A percentile compares a stretch with the other conserved stretches of the same genome.
phyloP scores from a whole-genome alignment of 768 basidiomycete genomes.

The Leccinellum luteum region DNA sequence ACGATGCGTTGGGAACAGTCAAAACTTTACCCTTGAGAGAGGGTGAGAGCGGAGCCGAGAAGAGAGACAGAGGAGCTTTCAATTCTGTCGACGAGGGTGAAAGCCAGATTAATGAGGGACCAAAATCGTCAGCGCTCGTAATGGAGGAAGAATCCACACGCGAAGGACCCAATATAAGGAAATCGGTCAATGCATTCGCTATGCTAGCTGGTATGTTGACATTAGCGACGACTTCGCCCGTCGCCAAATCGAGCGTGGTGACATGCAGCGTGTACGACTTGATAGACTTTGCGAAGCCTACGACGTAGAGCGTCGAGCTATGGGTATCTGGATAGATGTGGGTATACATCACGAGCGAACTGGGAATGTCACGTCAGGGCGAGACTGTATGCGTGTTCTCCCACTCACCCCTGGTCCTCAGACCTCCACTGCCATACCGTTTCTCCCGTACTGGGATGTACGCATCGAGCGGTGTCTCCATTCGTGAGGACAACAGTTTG shows the following conservation, averaged over 20 bases:
- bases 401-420: slow-evolving; percentile 60
- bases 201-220: slow-evolving; percentile 55
- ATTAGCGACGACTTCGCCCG: slow-evolving; percentile 49
- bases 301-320: slow-evolving; percentile 53
- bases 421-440: slow-evolving; percentile 72
- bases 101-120: slow-evolving; percentile 36
- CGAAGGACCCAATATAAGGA: slow-evolving; percentile 34
- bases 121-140: not conserved
- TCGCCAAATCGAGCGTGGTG: slow-evolving; percentile 53
- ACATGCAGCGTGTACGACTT: slow-evolving; percentile 63
- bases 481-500: slow-evolving; percentile 50
- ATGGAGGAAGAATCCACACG: slow-evolving; percentile 1
- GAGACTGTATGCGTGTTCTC: not conserved
- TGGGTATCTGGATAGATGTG: slow-evolving; percentile 52
- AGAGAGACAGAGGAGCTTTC: slow-evolving; percentile 14
- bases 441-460: slow-evolving; percentile 52
- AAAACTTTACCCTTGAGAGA: slow-evolving; percentile 47
- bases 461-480: slow-evolving; percentile 52
- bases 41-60: slow-evolving; percentile 46
- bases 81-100: slow-evolving; percentile 18
- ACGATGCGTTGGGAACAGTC: slow-evolving; percentile 42
- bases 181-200: slow-evolving; percentile 31
- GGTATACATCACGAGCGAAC: slow-evolving; percentile 63
- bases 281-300: slow-evolving; percentile 45
- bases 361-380: slow-evolving; percentile 27